Evolutionary conservation across 1,284 basidiomycete genomes (phyloP), one percentile per base, ranked within the genome.

Genomic region (Coniophora puteana): DNA sequence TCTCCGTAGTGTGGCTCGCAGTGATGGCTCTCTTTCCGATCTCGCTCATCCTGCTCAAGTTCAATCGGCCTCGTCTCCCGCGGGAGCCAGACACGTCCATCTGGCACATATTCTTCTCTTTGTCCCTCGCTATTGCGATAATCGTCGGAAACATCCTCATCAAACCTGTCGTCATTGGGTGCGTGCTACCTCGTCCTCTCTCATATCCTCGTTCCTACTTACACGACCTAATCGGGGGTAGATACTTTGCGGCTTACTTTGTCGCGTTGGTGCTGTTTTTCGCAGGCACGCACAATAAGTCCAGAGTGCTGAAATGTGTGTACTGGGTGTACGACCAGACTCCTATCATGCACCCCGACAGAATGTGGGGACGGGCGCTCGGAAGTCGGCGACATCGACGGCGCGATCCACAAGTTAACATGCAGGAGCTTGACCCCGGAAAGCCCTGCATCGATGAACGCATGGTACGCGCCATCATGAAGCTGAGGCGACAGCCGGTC

Each of bases 311-410:
- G 2, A 69, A 76, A 18, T 72, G 69, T 57, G 46, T 72, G 1
- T 78, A 80, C 44, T 82, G 80, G 79, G 46, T 69, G n/a, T 82
- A 79, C 40, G 80, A 81, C 46, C 80, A 84, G 46, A 69, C 71
- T 37, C 68, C 72, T 13, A 41, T 52, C 5, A 51, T 79, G 20
- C 75, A 77, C 41, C 49, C 71, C 71, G 10, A 57, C 48, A 41
- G 48, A 55, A 8, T 73, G 71, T 72, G 74, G 71, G 5, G 53
- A 49, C 10, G 56, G 47, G 30, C 51, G n/a, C n/a, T n/a, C n/a
- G n/a, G n/a, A n/a, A n/a, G n/a, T n/a, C n/a, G n/a, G n/a, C n/a
- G n/a, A n/a, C n/a, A n/a, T n/a, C n/a, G n/a, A n/a, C n/a, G n/a
- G n/a, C n/a, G n/a, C n/a, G n/a, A n/a, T n/a, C n/a, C n/a, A n/a